Evolutionary conservation across 305 asterid species (phyloP).

Genomic region (Lippia alba): DNA sequence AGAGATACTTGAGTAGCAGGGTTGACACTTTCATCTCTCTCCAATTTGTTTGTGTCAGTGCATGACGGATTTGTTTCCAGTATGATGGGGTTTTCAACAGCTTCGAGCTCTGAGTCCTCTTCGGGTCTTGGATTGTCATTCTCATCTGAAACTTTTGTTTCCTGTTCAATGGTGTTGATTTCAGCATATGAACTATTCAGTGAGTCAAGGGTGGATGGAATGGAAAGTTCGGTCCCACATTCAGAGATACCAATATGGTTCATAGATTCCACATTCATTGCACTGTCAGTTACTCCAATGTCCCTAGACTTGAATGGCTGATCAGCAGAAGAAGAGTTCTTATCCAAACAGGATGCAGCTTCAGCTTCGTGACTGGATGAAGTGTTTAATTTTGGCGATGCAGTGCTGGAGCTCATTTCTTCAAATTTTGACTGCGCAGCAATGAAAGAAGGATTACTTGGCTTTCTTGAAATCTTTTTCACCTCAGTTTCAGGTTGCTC

Average conservation of each 20-base stretch:
- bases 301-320: conserved; percentile 47
- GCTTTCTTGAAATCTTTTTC: conserved; percentile 53
- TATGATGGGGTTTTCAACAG: conserved; percentile 40
- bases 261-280: conserved; percentile 40
- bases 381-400: conserved; percentile 47
- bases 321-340: conserved; percentile 46
- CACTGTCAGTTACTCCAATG: conserved; percentile 49
- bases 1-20: conserved; percentile 40
- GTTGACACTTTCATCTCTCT: conserved; percentile 39
- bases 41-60: conserved; percentile 40
- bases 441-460: conserved; percentile 80
- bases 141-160: conserved; percentile 43
- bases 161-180: conserved; percentile 47
- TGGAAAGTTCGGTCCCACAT: conserved; percentile 90
- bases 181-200: conserved; percentile 77
- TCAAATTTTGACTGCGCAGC: conserved; percentile 91
- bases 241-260: conserved; percentile 72
- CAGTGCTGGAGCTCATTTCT: conserved; percentile 59
- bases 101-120: conserved; percentile 48
- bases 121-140: conserved; percentile 38
- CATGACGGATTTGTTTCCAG: conserved; percentile 46
- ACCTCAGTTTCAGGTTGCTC: conserved; percentile 59
- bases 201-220: conserved; percentile 90
- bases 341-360: conserved; percentile 48
- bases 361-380: conserved; percentile 49